Percentiles rank a stretch among this genome's conserved stretches.
Evolutionary conservation across 371 early-diverging fungal genomes (phyloP).

Genomic region (Nematocida sp.): DNA sequence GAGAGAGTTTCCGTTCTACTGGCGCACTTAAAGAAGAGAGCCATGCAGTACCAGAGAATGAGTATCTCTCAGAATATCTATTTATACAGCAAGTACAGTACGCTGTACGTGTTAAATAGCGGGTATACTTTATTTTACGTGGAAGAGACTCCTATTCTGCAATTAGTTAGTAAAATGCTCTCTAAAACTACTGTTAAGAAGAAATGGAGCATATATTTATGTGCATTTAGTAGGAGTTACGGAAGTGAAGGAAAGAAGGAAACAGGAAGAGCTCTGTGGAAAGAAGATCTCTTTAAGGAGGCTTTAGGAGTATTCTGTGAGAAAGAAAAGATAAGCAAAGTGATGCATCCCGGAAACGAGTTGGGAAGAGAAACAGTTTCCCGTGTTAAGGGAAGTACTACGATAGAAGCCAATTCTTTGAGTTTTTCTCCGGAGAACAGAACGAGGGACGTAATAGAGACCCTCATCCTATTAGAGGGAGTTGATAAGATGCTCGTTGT

Average conservation of each 20-base stretch:
- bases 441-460: neutral
- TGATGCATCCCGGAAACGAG: neutral
- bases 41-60: neutral
- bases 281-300: neutral
- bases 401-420: neutral
- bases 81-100: conserved; percentile 26
- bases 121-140: conserved; percentile 34
- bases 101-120: conserved; percentile 18
- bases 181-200: conserved; percentile 16
- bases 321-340: conserved; percentile 11
- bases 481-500: conserved; percentile 19
- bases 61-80: conserved; percentile 21
- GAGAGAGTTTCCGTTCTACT: conserved; percentile 28
- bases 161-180: neutral
- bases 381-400: neutral
- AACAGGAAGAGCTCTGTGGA: neutral
- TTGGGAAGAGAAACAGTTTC: conserved; percentile 2
- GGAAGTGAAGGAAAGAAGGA: neutral
- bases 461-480: conserved; percentile 14
- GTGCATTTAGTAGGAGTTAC: neutral
- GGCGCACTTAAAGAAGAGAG: neutral
- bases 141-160: neutral
- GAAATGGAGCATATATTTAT: conserved; percentile 29
- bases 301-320: conserved; percentile 13
- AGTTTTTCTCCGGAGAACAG: neutral